Evolutionary conservation across 768 basidiomycete species (phyloP).

Genomic region (Boletus fagicola): DNA sequence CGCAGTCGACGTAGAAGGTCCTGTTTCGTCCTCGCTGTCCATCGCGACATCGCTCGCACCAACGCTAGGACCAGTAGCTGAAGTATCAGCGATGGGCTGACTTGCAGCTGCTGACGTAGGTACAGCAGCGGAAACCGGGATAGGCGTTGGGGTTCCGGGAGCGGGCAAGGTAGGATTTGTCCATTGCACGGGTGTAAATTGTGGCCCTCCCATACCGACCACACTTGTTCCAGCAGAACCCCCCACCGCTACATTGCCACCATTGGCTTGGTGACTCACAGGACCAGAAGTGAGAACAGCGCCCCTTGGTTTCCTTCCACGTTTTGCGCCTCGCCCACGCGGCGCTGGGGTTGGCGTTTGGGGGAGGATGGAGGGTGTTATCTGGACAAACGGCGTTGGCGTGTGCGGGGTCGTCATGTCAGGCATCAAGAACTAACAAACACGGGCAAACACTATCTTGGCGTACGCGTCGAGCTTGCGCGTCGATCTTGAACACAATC

Average conservation of each 20-base stretch:
- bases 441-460: conserved; percentile 16
- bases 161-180: conserved; percentile 20
- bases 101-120: not conserved
- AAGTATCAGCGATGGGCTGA: conserved; percentile 11
- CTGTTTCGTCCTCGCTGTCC: conserved; percentile 24
- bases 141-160: conserved; percentile 12
- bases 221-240: not conserved
- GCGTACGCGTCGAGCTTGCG: conserved; percentile 26
- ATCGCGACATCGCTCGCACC: conserved; percentile 3
- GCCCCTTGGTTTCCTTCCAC: conserved; percentile 27
- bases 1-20: conserved; percentile 11
- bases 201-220: not conserved
- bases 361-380: conserved; percentile 15
- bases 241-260: not conserved
- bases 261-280: conserved; percentile 11
- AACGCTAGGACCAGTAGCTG: conserved; percentile 1
- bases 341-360: conserved; percentile 24
- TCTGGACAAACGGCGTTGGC: conserved; percentile 28
- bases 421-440: conserved; percentile 6
- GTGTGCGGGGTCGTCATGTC: conserved; percentile 27
- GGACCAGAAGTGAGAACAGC: conserved; percentile 9
- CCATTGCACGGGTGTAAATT: conserved; percentile 43
- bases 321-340: conserved; percentile 28
- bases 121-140: conserved; percentile 2
- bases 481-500: conserved; percentile 13